Conservation (phyloP, 2,329 filamentous ascomycete species). For the Purpureocillium lavendulum region DNA sequence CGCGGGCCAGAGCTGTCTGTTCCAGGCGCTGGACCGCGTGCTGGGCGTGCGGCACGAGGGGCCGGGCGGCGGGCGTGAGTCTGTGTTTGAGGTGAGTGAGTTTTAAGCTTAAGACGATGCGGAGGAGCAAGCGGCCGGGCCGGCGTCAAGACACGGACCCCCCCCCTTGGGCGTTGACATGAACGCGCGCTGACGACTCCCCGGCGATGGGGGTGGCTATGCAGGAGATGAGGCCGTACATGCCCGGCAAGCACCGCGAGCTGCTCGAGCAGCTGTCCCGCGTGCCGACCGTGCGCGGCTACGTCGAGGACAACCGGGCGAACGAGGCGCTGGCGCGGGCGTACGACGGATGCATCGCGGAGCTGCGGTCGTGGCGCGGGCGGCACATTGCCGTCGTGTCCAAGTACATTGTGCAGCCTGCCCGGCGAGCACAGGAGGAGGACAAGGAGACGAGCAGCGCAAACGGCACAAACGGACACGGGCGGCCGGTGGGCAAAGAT, state of each 20-base stretch:
- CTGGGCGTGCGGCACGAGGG: slow-evolving; percentile 8
- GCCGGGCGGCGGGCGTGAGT: background rate
- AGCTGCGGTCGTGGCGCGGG: slow-evolving; percentile 8
- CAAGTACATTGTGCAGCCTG: slow-evolving; percentile 10
- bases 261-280: slow-evolving; percentile 6
- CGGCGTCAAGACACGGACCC: no score
- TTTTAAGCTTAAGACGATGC: background rate
- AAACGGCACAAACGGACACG: no score
- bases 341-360: no score
- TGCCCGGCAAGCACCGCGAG: slow-evolving; percentile 10
- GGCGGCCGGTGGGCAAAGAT: no score
- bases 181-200: no score
- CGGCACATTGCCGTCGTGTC: slow-evolving; percentile 12
- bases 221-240: slow-evolving; percentile 9
- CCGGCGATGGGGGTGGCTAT: no score
- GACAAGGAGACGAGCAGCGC: no score
- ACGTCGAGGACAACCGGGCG: slow-evolving; percentile 3
- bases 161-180: no score
- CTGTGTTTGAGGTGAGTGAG: slow-evolving; percentile 8
- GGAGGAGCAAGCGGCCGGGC: no score
- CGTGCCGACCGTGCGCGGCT: slow-evolving; percentile 7
- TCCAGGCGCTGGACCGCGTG: slow-evolving; percentile 10
- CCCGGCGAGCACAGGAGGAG: no score
- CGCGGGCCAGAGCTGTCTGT: slow-evolving; percentile 12
- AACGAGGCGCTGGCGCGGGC: slow-evolving; percentile 2